Percentiles rank a stretch among this genome's conserved stretches.
Conservation (phyloP, 1,284 basidiomycete species). For the Amylostereum areolatum region DNA sequence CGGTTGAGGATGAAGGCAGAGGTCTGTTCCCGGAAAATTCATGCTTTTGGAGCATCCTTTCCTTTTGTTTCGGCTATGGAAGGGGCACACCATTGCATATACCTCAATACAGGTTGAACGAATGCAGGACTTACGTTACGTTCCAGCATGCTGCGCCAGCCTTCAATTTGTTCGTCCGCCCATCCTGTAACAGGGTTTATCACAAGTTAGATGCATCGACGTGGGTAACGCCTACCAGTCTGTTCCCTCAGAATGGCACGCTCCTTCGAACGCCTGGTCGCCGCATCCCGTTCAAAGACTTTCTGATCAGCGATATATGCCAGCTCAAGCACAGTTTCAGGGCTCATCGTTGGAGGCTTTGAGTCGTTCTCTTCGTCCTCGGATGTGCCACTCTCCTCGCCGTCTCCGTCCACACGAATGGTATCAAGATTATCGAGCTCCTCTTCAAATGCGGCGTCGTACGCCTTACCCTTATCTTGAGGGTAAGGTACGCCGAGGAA, state of each 20-base stretch:
- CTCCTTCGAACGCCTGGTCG: constrained; percentile 61
- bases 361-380: constrained; percentile 27
- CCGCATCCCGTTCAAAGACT: constrained; percentile 71
- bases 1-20: constrained; percentile 1
- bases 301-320: constrained; percentile 71
- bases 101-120: not conserved
- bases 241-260: constrained; percentile 58
- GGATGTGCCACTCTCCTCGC: constrained; percentile 48
- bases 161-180: constrained; percentile 80
- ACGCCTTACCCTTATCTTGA: constrained; percentile 24
- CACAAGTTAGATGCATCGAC: not conserved
- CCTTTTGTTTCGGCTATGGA: constrained; percentile 59
- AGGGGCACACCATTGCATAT: not conserved
- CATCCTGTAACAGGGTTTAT: constrained; percentile 40
- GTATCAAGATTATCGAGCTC: constrained; percentile 35
- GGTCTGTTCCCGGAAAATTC: constrained; percentile 64
- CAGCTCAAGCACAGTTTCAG: constrained; percentile 66
- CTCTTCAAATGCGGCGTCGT: constrained; percentile 42
- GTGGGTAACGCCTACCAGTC: constrained; percentile 40
- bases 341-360: constrained; percentile 20
- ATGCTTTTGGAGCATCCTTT: constrained; percentile 63
- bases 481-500: constrained; percentile 6
- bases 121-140: constrained; percentile 53
- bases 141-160: constrained; percentile 85
- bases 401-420: constrained; percentile 50